Evolutionary conservation across 352 stramenopile genomes (phyloP).

Genomic region (Halophytophthora polymorphica): DNA sequence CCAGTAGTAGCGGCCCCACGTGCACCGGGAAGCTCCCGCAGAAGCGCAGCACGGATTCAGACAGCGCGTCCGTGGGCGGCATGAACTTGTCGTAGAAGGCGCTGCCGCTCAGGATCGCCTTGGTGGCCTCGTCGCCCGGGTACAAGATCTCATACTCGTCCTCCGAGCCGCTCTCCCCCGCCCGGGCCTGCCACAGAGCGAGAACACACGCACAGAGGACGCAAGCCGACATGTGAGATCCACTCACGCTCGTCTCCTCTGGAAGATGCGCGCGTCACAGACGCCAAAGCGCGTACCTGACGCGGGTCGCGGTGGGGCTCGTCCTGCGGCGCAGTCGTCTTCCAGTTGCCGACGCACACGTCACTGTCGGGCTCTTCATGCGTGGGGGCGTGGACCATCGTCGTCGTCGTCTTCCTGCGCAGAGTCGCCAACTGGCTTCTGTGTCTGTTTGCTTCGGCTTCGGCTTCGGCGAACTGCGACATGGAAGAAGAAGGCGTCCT

Average conservation of each 20-base stretch:
- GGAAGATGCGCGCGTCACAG: background rate
- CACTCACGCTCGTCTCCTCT: no score
- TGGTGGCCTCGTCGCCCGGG: conserved; percentile 37
- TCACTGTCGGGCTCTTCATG: background rate
- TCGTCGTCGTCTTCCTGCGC: background rate
- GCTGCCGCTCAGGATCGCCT: conserved; percentile 47
- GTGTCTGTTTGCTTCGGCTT: no score
- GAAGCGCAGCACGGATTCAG: conserved; percentile 52
- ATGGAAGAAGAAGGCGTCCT: no score
- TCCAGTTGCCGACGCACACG: background rate
- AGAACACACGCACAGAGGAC: background rate
- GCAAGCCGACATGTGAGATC: background rate
- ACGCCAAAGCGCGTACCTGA: background rate
- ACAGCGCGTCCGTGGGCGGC: conserved; percentile 39
- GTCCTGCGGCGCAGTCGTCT: background rate
- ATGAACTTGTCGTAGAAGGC: conserved; percentile 58
- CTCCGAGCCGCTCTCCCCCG: conserved; percentile 27
- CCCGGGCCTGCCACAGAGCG: no score
- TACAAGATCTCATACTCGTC: conserved; percentile 64
- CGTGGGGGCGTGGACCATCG: background rate
- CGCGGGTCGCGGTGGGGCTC: background rate
- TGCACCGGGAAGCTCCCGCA: conserved; percentile 61
- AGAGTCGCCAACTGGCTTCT: no score
- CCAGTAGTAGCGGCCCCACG: conserved; percentile 38
- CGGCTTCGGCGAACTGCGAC: no score